Evolutionary conservation across 1,284 basidiomycete species (phyloP).

Genomic region (Coniophora puteana): DNA sequence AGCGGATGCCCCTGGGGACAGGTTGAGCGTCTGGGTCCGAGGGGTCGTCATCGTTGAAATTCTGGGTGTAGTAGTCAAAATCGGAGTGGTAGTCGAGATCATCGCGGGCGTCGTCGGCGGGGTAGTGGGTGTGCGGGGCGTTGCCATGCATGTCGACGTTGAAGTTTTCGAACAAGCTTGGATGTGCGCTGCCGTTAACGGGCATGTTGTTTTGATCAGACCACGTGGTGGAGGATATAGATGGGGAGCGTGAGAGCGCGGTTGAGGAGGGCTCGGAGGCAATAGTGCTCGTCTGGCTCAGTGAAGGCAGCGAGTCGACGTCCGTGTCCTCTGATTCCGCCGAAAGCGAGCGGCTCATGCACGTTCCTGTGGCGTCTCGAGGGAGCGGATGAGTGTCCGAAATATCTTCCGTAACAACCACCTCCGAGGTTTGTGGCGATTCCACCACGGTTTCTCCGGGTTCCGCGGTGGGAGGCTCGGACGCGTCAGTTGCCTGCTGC

Average conservation of each 20-base stretch:
- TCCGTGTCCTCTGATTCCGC: constrained; percentile 23
- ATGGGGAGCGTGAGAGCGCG: constrained; percentile 28
- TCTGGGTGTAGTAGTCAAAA: constrained; percentile 33
- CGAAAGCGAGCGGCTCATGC: constrained; percentile 18
- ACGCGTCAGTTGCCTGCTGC: no score
- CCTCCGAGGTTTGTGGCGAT: no score
- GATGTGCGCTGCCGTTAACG: constrained; percentile 6
- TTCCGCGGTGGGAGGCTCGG: no score
- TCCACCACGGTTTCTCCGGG: no score
- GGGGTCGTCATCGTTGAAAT: constrained; percentile 25
- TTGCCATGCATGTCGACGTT: constrained; percentile 2
- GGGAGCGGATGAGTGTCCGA: no score
- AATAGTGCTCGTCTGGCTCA: constrained; percentile 23
- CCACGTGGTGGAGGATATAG: constrained; percentile 13
- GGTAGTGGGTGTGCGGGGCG: constrained; percentile 6
- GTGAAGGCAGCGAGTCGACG: constrained; percentile 28
- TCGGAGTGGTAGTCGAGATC: constrained; percentile 32
- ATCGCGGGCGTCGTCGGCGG: constrained; percentile 13
- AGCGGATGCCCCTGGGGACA: no score
- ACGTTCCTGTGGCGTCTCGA: no score
- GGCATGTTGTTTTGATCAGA: constrained; percentile 12
- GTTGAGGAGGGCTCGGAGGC: constrained; percentile 29
- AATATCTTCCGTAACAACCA: no score
- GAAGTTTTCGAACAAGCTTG: not conserved
- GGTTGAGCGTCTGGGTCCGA: constrained; percentile 24